phyloP scores from a whole-genome alignment of 495 filamentous ascomycete genomes.

The Penicillium salamii region DNA sequence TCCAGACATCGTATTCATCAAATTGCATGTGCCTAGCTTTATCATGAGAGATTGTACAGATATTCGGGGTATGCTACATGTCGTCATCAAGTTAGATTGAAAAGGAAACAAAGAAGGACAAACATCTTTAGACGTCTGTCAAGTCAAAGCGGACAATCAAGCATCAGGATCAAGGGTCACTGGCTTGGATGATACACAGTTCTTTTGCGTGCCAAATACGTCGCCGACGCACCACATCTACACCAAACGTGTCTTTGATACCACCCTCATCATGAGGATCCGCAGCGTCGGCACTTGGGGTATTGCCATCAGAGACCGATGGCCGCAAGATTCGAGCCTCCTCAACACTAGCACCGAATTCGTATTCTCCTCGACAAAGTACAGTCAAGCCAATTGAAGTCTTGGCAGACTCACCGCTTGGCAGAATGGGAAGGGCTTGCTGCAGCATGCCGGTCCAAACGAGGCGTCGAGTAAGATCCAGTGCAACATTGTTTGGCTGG shows the following conservation, averaged over 20 bases:
- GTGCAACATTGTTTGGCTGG: constrained; percentile 67
- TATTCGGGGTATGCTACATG: constrained; percentile 6
- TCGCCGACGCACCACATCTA: constrained; percentile 59
- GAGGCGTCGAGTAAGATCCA: constrained; percentile 80
- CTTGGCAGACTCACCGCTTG: constrained; percentile 50
- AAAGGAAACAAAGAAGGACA: background rate
- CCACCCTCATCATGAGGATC: constrained; percentile 35
- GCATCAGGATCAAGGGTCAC: too few relatives aligned
- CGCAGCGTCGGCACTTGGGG: constrained; percentile 15
- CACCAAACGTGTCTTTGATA: constrained; percentile 52
- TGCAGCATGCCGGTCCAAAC: constrained; percentile 84
- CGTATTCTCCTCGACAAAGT: constrained; percentile 77
- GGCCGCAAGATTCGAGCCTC: constrained; percentile 55
- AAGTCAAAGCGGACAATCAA: background rate
- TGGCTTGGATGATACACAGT: constrained; percentile 59
- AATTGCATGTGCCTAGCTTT: too few relatives aligned
- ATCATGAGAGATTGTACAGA: constrained; percentile 1
- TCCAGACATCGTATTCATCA: too few relatives aligned
- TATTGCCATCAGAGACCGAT: constrained; percentile 6
- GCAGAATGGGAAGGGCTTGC: constrained; percentile 61
- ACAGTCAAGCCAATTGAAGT: constrained; percentile 64
- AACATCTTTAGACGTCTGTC: background rate
- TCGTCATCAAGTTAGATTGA: constrained; percentile 4
- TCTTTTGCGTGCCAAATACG: constrained; percentile 71
- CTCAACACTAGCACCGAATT: constrained; percentile 77